These are phyloP conservation scores for Pseudocercospora cruenta DNA, from an alignment of 2,329 filamentous ascomycete genomes.

Conservation along the genomic window DNA sequence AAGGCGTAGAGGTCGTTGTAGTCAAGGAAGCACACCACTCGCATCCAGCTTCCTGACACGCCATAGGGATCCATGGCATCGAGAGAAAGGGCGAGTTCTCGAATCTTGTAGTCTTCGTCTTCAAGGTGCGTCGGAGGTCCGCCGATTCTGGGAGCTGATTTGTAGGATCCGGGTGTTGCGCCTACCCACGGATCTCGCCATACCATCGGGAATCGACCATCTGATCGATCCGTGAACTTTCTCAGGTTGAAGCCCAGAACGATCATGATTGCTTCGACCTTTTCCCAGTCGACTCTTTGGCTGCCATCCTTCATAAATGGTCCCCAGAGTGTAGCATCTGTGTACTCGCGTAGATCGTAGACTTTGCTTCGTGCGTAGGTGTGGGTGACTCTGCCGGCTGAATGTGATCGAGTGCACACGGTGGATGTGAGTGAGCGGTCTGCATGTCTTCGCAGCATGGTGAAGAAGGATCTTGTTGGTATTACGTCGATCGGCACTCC, in stretches of 20 bases:
- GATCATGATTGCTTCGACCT: slow-evolving; percentile 74
- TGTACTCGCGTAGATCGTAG: slow-evolving; percentile 74
- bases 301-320: slow-evolving; percentile 69
- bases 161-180: slow-evolving; percentile 45
- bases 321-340: slow-evolving; percentile 65
- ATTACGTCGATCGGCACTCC: slow-evolving; percentile 60
- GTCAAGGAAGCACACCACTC: slow-evolving; percentile 60
- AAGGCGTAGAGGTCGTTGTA: slow-evolving; percentile 73
- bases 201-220: slow-evolving; percentile 54
- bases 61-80: slow-evolving; percentile 69
- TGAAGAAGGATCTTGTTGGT: slow-evolving; percentile 34
- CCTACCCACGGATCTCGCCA: slow-evolving; percentile 63
- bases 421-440: slow-evolving; percentile 21
- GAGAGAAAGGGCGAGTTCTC: slow-evolving; percentile 47
- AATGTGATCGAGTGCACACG: slow-evolving; percentile 29
- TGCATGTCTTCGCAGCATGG: slow-evolving; percentile 27
- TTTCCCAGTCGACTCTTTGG: slow-evolving; percentile 74
- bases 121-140: slow-evolving; percentile 21
- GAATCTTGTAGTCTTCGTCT: slow-evolving; percentile 30
- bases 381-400: slow-evolving; percentile 32
- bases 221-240: slow-evolving; percentile 46
- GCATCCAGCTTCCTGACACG: slow-evolving; percentile 71
- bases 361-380: slow-evolving; percentile 69
- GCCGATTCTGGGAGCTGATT: slow-evolving; percentile 11
- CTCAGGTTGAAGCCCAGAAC: slow-evolving; percentile 67